Percentiles rank a stretch among this genome's conserved stretches.
Conservation (phyloP, 768 basidiomycete genomes). For the Amanita fuliginea region DNA sequence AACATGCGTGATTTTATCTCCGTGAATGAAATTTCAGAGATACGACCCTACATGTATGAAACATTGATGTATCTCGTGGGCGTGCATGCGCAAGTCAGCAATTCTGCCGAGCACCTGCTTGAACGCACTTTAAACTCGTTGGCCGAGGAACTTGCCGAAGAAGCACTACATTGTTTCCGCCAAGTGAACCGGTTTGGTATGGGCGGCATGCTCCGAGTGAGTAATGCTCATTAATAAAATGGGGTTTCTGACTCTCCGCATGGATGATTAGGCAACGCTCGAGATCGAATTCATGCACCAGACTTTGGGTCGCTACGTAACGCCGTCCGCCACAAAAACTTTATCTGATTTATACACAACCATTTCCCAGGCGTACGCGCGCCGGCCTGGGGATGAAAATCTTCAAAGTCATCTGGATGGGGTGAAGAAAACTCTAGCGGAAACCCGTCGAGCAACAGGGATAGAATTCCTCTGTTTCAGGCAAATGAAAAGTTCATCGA, state of each 20-base stretch:
- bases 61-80: constrained; percentile 81
- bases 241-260: neutral
- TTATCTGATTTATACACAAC: constrained; percentile 89
- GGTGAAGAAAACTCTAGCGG: constrained; percentile 83
- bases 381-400: constrained; percentile 77
- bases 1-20: constrained; percentile 1
- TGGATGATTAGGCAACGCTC: constrained; percentile 68
- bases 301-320: constrained; percentile 82
- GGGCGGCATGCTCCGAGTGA: constrained; percentile 94
- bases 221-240: constrained; percentile 16
- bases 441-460: constrained; percentile 82
- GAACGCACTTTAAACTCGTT: constrained; percentile 74
- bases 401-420: constrained; percentile 81
- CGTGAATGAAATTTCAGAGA: constrained; percentile 37
- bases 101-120: constrained; percentile 67
- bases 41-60: constrained; percentile 90
- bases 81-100: constrained; percentile 85
- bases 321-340: constrained; percentile 66
- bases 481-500: constrained; percentile 41
- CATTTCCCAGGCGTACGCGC: constrained; percentile 87
- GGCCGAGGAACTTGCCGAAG: constrained; percentile 73
- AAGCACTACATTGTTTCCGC: constrained; percentile 77
- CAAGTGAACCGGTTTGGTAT: constrained; percentile 90
- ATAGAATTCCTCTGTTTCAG: constrained; percentile 95
- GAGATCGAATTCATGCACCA: constrained; percentile 99